phyloP scores from a whole-genome alignment of 495 filamentous ascomycete species.

The Aspergillus bertholletiae region DNA sequence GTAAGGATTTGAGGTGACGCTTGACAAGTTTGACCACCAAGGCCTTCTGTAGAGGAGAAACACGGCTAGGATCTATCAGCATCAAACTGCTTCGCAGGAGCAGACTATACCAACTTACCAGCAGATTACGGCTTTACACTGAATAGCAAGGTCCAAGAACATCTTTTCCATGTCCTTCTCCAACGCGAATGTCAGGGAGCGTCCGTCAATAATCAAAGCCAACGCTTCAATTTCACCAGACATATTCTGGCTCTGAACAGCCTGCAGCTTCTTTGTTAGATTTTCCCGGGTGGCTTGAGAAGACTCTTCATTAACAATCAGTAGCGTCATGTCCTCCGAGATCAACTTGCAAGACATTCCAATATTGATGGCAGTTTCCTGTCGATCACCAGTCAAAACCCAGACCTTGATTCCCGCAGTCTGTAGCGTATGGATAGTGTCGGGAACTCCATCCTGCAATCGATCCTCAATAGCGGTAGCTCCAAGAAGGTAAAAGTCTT shows the following conservation, averaged over 20 bases:
- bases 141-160: constrained; percentile 88
- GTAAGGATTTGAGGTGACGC: constrained; percentile 85
- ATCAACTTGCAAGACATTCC: constrained; percentile 99
- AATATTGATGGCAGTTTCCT: constrained; percentile 99
- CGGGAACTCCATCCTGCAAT: constrained; percentile 94
- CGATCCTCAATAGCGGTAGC: constrained; percentile 98
- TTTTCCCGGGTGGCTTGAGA: constrained; percentile 75
- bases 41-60: constrained; percentile 98
- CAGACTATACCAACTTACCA: constrained; percentile 51
- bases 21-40: constrained; percentile 98
- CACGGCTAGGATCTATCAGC: constrained; percentile 55
- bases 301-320: constrained; percentile 92
- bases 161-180: constrained; percentile 92
- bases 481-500: constrained; percentile 83
- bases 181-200: constrained; percentile 88
- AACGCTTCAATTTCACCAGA: constrained; percentile 80
- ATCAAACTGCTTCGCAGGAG: neutral
- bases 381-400: constrained; percentile 96
- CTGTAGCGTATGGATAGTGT: constrained; percentile 97
- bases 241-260: constrained; percentile 71
- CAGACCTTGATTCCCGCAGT: constrained; percentile 98
- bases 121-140: constrained; percentile 98
- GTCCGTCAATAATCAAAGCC: constrained; percentile 95
- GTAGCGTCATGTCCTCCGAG: constrained; percentile 96
- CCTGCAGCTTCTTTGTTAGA: constrained; percentile 86